Evolutionary conservation across 345 rosid species (phyloP).

Genomic region (Draba incana): DNA sequence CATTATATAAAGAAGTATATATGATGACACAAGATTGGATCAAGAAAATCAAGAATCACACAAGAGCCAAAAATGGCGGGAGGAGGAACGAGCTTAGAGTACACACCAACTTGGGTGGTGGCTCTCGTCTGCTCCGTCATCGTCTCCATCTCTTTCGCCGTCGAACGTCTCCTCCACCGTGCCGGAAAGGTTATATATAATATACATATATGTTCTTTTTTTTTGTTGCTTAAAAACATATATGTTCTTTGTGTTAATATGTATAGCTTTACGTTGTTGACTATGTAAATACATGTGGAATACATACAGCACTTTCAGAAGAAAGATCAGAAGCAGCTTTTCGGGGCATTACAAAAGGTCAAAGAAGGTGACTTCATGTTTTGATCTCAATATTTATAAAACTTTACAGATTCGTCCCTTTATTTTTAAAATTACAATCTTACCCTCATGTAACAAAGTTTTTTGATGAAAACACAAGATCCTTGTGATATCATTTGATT

Average conservation of each 20-base stretch:
- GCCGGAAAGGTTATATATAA: conserved; percentile 60
- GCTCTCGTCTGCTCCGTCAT: conserved; percentile 80
- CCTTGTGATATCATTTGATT: not conserved
- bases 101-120: conserved; percentile 86
- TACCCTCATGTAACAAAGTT: not conserved
- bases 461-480: not conserved
- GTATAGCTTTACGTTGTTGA: not conserved
- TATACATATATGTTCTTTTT: too few relatives aligned
- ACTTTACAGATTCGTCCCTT: not conserved
- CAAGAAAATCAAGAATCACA: conserved; percentile 24
- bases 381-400: not conserved
- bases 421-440: not conserved
- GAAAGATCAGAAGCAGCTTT: conserved; percentile 70
- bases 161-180: conserved; percentile 68
- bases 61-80: conserved; percentile 47
- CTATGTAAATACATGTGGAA: not conserved
- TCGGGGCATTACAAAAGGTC: conserved; percentile 74
- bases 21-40: not conserved
- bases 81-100: conserved; percentile 65
- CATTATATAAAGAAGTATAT: conserved; percentile 18
- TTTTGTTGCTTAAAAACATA: too few relatives aligned
- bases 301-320: conserved; percentile 36
- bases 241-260: not conserved
- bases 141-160: conserved; percentile 65
- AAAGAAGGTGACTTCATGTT: conserved; percentile 68